Evolutionary conservation across 176 grass and related monocot species (phyloP).

Genomic region (Hsuehochloa calcarea): DNA sequence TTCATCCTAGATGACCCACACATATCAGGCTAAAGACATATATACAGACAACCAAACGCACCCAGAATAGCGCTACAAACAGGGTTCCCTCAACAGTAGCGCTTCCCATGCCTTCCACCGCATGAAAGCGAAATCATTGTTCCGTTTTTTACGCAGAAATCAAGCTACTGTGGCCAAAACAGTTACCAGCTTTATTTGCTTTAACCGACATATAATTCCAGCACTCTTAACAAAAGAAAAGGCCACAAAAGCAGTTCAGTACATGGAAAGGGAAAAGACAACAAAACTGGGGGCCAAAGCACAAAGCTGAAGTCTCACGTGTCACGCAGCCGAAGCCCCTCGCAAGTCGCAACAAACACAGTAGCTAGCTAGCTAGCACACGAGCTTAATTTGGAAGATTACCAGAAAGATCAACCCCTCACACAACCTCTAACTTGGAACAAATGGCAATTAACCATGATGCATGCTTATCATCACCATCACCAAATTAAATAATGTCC

Average conservation of each 20-base stretch:
- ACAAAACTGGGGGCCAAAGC: no score
- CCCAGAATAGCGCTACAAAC: no score
- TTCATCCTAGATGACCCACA: no score
- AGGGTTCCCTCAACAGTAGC: no score
- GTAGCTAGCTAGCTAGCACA: neutral
- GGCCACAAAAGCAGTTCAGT: no score
- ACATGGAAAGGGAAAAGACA: no score
- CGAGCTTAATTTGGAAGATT: neutral
- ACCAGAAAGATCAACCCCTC: neutral
- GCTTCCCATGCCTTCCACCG: no score
- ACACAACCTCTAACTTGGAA: constrained; percentile 9
- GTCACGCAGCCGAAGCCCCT: neutral
- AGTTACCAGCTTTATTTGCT: neutral
- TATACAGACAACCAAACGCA: no score
- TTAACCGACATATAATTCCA: neutral
- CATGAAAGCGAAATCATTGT: no score
- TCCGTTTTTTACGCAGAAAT: neutral
- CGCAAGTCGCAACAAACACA: neutral
- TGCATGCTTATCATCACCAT: constrained; percentile 31
- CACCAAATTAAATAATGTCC: constrained; percentile 18
- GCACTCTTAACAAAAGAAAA: neutral
- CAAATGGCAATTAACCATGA: constrained; percentile 13
- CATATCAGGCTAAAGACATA: no score
- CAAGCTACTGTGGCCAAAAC: neutral
- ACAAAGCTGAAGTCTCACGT: neutral